phyloP scores from a whole-genome alignment of 768 basidiomycete species.

The Lanmaoa pseudosensibilis region DNA sequence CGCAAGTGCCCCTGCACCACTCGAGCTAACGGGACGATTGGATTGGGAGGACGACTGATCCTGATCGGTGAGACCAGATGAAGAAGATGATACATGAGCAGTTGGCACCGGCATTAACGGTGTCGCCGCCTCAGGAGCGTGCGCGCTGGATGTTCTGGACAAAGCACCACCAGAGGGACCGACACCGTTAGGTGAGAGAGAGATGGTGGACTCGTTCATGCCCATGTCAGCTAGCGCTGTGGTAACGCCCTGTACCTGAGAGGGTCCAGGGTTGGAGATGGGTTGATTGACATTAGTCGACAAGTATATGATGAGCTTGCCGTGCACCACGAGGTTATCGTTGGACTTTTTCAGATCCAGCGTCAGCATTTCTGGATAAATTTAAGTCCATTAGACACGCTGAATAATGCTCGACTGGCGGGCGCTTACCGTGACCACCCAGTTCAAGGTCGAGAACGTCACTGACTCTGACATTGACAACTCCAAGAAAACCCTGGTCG shows the following conservation, averaged over 20 bases:
- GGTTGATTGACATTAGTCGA: slow-evolving; percentile 88
- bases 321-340: slow-evolving; percentile 96
- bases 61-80: slow-evolving; percentile 30
- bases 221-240: slow-evolving; percentile 62
- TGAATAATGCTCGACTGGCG: neutral
- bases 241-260: slow-evolving; percentile 60
- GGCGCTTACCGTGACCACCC: slow-evolving; percentile 83
- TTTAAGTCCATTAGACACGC: neutral
- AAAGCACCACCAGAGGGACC: slow-evolving; percentile 41
- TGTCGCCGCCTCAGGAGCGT: slow-evolving; percentile 53
- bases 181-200: slow-evolving; percentile 51
- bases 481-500: slow-evolving; percentile 97
- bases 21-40: slow-evolving; percentile 39
- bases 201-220: slow-evolving; percentile 57
- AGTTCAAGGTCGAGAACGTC: slow-evolving; percentile 90
- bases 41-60: slow-evolving; percentile 29
- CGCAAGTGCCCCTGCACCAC: slow-evolving; percentile 22
- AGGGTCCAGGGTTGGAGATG: slow-evolving; percentile 80
- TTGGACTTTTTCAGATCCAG: slow-evolving; percentile 98
- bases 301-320: slow-evolving; percentile 94
- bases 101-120: slow-evolving; percentile 44
- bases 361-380: slow-evolving; percentile 83
- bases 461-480: slow-evolving; percentile 91
- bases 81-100: slow-evolving; percentile 29
- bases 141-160: slow-evolving; percentile 67